A percentile compares a stretch with the other conserved stretches of the same genome.
phyloP scores from a whole-genome alignment of 2,329 filamentous ascomycete genomes.

The Penicillium psychrosexuale region DNA sequence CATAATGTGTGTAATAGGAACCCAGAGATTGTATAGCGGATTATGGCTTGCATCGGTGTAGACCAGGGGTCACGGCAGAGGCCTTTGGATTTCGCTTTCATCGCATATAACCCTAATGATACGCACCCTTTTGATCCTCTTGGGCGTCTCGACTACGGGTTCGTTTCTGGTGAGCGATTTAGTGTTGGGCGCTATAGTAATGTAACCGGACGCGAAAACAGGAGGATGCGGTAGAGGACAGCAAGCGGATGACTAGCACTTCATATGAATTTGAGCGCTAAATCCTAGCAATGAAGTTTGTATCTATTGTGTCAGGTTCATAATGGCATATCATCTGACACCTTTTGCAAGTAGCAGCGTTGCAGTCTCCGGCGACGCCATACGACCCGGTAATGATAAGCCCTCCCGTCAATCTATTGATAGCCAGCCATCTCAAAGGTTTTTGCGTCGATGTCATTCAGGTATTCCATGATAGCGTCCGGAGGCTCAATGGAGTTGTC shows the following conservation, averaged over 20 bases:
- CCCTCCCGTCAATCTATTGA: too few relatives aligned
- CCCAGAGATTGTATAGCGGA: not conserved
- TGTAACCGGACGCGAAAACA: not conserved
- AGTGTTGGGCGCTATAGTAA: not conserved
- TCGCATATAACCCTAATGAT: too few relatives aligned
- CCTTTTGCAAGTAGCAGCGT: too few relatives aligned
- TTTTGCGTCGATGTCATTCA: too few relatives aligned
- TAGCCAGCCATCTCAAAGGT: too few relatives aligned
- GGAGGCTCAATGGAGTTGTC: too few relatives aligned
- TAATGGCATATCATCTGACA: too few relatives aligned
- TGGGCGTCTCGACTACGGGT: not conserved
- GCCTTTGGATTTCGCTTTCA: not conserved
- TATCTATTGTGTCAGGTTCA: too few relatives aligned
- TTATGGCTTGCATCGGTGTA: not conserved
- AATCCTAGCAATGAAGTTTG: not conserved
- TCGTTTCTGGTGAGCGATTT: not conserved
- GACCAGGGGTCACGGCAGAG: not conserved
- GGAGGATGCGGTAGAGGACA: not conserved
- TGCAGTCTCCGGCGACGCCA: too few relatives aligned
- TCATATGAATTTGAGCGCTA: not conserved
- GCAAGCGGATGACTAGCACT: not conserved
- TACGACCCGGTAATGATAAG: too few relatives aligned
- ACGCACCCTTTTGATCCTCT: too few relatives aligned
- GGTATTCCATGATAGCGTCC: too few relatives aligned
- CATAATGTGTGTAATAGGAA: not conserved